Percentiles rank a stretch among this genome's conserved stretches.
Conservation (phyloP, 345 rosid species). For the Lepidium africanum region DNA sequence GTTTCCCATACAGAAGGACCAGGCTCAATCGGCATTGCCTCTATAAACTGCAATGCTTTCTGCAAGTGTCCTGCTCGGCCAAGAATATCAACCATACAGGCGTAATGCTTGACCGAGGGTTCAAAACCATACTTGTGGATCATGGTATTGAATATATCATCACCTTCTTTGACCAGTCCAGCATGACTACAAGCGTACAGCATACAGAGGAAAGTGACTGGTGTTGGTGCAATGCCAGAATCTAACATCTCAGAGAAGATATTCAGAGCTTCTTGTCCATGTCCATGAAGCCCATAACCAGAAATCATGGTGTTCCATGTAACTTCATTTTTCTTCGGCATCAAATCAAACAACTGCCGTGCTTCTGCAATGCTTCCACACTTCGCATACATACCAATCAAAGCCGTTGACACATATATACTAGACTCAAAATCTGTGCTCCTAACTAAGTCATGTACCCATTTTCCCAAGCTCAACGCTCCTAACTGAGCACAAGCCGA, state of each 20-base stretch:
- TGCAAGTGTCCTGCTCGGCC: constrained; percentile 74
- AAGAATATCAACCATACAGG: constrained; percentile 75
- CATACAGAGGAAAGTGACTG: constrained; percentile 61
- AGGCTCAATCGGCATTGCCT: constrained; percentile 50
- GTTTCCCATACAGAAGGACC: constrained; percentile 68
- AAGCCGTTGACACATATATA: constrained; percentile 61
- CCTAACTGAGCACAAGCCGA: constrained; percentile 85
- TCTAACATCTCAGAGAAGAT: constrained; percentile 49
- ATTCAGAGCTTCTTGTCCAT: constrained; percentile 54
- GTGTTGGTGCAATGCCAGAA: constrained; percentile 44
- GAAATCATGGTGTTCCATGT: constrained; percentile 88
- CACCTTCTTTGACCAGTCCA: constrained; percentile 67
- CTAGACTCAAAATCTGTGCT: constrained; percentile 46
- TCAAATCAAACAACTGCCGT: constrained; percentile 44
- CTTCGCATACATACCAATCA: constrained; percentile 80
- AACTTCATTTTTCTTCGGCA: constrained; percentile 59
- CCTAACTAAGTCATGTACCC: constrained; percentile 53
- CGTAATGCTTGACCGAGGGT: constrained; percentile 66
- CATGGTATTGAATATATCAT: constrained; percentile 57
- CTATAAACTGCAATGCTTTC: constrained; percentile 54
- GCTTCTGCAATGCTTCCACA: constrained; percentile 72
- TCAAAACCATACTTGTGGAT: constrained; percentile 40
- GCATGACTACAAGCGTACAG: constrained; percentile 85
- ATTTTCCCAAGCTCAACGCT: constrained; percentile 58
- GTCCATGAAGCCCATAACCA: constrained; percentile 80